phyloP scores from a whole-genome alignment of 192 early-diverging fungal genomes.

The Linnemannia elongata region DNA sequence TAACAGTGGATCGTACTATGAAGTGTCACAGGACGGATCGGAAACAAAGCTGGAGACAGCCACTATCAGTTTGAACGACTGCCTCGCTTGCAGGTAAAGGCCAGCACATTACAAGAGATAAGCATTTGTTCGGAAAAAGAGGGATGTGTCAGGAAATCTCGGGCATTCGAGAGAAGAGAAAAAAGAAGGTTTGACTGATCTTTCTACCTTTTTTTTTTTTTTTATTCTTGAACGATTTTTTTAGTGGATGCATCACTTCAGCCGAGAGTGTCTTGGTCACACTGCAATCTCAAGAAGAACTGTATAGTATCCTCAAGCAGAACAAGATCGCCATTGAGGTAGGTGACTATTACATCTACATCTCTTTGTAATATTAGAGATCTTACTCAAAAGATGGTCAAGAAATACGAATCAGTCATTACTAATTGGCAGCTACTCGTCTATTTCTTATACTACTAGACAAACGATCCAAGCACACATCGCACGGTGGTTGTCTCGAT shows the following conservation, averaged over 20 bases:
- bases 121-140: neutral
- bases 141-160: neutral
- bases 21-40: constrained; percentile 88
- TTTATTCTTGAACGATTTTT: neutral
- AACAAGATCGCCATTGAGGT: constrained; percentile 66
- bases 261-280: constrained; percentile 95
- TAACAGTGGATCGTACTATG: constrained; percentile 86
- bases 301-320: constrained; percentile 74
- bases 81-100: constrained; percentile 92
- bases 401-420: neutral
- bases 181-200: constrained; percentile 3
- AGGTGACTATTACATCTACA: neutral
- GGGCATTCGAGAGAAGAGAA: neutral
- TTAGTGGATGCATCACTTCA: constrained; percentile 96
- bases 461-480: constrained; percentile 53
- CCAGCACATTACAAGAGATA: neutral
- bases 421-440: neutral
- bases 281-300: constrained; percentile 93
- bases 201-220: neutral
- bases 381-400: neutral
- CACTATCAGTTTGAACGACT: constrained; percentile 93
- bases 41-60: constrained; percentile 90
- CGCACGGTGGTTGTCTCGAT: constrained; percentile 88
- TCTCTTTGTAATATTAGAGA: neutral
- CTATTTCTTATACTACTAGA: constrained; percentile 8